Conservation (phyloP, 2,329 filamentous ascomycete species). For the Arthroderma sp. region DNA sequence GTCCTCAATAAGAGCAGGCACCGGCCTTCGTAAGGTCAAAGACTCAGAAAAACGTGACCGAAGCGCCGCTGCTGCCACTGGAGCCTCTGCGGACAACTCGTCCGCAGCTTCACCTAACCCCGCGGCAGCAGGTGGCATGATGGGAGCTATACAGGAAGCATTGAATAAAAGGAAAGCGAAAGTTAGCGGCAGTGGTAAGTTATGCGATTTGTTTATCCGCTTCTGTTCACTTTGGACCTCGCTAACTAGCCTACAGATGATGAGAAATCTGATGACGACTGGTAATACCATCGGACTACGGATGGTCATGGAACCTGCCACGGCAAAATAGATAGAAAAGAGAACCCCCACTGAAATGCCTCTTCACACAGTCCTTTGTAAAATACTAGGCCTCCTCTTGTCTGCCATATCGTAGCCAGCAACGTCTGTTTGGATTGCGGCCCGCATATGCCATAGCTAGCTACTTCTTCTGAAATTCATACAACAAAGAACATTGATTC, state of each 20-base stretch:
- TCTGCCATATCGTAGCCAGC: too few relatives aligned
- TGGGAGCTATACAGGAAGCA: conserved; percentile 70
- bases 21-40: conserved; percentile 33
- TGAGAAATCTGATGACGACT: conserved; percentile 35
- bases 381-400: too few relatives aligned
- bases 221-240: not conserved
- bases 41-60: conserved; percentile 35
- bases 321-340: too few relatives aligned
- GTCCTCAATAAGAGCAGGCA: conserved; percentile 40
- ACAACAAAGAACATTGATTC: too few relatives aligned
- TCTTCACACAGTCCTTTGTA: too few relatives aligned
- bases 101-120: conserved; percentile 39
- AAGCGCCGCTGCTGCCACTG: conserved; percentile 31
- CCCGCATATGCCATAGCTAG: too few relatives aligned
- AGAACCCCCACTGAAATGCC: too few relatives aligned
- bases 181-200: conserved; percentile 88
- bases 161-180: conserved; percentile 79
- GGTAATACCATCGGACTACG: conserved; percentile 18
- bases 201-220: conserved; percentile 5
- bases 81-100: conserved; percentile 47
- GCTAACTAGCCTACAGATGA: conserved; percentile 23
- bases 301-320: too few relatives aligned
- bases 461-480: too few relatives aligned
- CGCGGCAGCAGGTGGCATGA: conserved; percentile 51
- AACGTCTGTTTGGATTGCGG: too few relatives aligned